A percentile compares a stretch with the other conserved stretches of the same genome.
Evolutionary conservation across 805 yeast species (phyloP).

Genomic region (Debaryomyces castellii): DNA sequence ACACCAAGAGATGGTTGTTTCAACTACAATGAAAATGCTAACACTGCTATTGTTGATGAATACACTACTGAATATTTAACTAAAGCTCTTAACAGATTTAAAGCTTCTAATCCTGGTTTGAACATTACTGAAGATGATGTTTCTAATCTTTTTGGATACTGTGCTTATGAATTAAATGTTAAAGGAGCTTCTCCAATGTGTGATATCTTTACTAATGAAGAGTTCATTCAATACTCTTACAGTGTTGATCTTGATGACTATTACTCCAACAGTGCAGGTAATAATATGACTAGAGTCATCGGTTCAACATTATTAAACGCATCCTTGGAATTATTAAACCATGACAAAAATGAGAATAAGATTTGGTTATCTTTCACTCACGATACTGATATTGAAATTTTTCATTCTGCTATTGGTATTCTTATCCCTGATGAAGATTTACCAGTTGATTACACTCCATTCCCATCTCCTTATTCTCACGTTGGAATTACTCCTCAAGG

Average conservation of each 20-base stretch:
- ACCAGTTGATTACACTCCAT: slow-evolving; percentile 46
- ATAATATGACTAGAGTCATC: slow-evolving; percentile 52
- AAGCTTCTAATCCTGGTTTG: slow-evolving; percentile 52
- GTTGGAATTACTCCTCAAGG: slow-evolving; percentile 40
- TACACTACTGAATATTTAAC: slow-evolving; percentile 46
- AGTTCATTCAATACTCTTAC: slow-evolving; percentile 63
- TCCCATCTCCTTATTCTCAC: slow-evolving; percentile 47
- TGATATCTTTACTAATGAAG: slow-evolving; percentile 64
- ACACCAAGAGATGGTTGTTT: slow-evolving; percentile 51
- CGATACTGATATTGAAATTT: slow-evolving; percentile 65
- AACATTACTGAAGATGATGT: slow-evolving; percentile 55
- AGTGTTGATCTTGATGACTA: slow-evolving; percentile 56
- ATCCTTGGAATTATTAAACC: slow-evolving; percentile 48
- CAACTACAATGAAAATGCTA: slow-evolving; percentile 32
- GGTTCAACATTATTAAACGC: slow-evolving; percentile 58
- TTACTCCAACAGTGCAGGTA: slow-evolving; percentile 65
- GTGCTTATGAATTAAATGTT: slow-evolving; percentile 76
- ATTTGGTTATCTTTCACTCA: slow-evolving; percentile 74
- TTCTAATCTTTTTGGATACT: slow-evolving; percentile 52
- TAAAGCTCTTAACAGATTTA: slow-evolving; percentile 58
- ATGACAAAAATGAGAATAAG: slow-evolving; percentile 43
- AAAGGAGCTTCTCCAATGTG: slow-evolving; percentile 69
- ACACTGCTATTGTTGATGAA: slow-evolving; percentile 19
- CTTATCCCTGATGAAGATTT: slow-evolving; percentile 41
- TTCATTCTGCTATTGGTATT: slow-evolving; percentile 64